phyloP scores from a whole-genome alignment of 75 land plant species.

The Pseudotsuga menziesii region DNA sequence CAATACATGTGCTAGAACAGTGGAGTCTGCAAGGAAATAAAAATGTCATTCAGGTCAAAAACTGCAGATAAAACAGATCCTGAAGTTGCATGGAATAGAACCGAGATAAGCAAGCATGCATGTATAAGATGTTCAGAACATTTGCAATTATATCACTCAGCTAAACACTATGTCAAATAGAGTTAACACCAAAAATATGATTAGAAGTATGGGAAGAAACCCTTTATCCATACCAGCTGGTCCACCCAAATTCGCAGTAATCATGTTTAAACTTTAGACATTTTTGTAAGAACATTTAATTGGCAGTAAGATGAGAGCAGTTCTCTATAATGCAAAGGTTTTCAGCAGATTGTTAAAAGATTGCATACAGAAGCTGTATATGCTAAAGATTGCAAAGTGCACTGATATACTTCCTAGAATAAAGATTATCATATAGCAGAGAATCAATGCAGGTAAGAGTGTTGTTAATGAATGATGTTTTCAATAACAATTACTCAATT shows the following conservation, averaged over 20 bases:
- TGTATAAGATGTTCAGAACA: neutral
- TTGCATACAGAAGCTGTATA: neutral
- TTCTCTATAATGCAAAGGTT: neutral
- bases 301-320: neutral
- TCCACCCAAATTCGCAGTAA: neutral
- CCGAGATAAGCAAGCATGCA: neutral
- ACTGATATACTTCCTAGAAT: neutral
- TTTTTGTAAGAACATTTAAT: conserved; percentile 4
- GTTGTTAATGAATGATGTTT: neutral
- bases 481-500: neutral
- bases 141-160: neutral
- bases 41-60: neutral
- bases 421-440: neutral
- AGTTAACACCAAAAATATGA: neutral
- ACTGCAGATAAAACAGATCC: neutral
- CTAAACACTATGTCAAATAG: neutral
- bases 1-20: conserved; percentile 91
- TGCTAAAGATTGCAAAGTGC: neutral
- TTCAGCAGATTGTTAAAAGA: neutral
- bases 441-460: neutral
- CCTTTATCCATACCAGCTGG: neutral
- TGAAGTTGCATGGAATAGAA: neutral
- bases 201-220: neutral
- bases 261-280: neutral
- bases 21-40: conserved; percentile 76